Evolutionary conservation across 169 alveolate genomes (phyloP), one percentile per base, ranked within the genome.

Genomic region (Cryptosporidium ubiquitum): DNA sequence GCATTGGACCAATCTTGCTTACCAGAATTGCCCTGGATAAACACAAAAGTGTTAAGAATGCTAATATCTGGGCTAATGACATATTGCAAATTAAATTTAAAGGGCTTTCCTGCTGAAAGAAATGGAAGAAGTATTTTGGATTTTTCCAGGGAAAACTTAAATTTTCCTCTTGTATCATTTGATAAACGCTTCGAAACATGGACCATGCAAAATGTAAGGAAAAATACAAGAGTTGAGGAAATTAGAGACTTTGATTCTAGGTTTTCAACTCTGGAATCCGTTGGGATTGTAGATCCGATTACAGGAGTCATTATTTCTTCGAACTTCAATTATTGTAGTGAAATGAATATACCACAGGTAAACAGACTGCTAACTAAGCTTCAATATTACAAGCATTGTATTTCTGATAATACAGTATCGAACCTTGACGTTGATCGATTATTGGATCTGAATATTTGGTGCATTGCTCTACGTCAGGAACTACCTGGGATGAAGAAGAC

Each of bases 401-500:
- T 64, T 40, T 79, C 75, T 9, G 89, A 79, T 7, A 40, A 57
- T 35, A n/a, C 49, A 55, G 14, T 35, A 23, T 33, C 47, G 29
- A 40, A n/a, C 16, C 14, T 42, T 16, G 73, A 61, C 14, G 16
- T 61, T 20, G 75, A 58, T 23, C 37, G 55, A 31, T 4, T 79
- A 6, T 29, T 79, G 6, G 89, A 79, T n/a, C 35, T 79, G 51
- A 79, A 79, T 26, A 0, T 79, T 61, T 79, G 89, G 89, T 79
- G 89, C 23, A 66, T 61, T 60, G 71, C 75, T 14, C 16, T 40
- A 29, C 89, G 89, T 37, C 89, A 79, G n/a, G 31, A 42, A 29
- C 33, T 61, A 9, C 89, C 75, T 7, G 52, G 49, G 12, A 73
- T 73, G 85, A 73, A 52, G 33, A 73, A 55, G 12, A 52, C 85